These are phyloP conservation scores for Mrakia frigida DNA, from an alignment of 768 basidiomycete genomes.

Conservation along the genomic window DNA sequence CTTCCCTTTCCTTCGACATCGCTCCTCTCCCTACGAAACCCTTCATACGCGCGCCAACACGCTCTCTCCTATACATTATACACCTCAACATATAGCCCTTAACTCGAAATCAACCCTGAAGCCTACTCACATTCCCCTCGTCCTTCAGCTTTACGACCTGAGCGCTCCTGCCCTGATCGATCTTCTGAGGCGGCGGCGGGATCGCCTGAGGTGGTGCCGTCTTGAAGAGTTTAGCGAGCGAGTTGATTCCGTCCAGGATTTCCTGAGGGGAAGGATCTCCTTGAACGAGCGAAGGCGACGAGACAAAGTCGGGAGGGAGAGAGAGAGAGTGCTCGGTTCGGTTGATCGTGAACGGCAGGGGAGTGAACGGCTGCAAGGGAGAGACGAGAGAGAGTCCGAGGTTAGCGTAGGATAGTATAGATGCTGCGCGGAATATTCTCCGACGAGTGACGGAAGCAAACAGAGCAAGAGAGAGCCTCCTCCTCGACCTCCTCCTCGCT, in stretches of 20 bases:
- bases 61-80: no score
- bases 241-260: slow-evolving; percentile 18
- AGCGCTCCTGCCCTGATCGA: slow-evolving; percentile 51
- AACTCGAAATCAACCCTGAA: neutral
- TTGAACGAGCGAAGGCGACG: neutral
- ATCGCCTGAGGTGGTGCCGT: slow-evolving; percentile 22
- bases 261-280: neutral
- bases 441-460: no score
- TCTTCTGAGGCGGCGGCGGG: slow-evolving; percentile 22
- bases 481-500: no score
- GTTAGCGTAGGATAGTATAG: neutral
- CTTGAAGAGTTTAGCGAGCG: slow-evolving; percentile 18
- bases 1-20: neutral
- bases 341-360: slow-evolving; percentile 2
- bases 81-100: neutral
- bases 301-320: neutral
- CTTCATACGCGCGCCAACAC: no score
- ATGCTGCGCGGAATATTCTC: no score
- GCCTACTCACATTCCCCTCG: slow-evolving; percentile 76
- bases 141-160: slow-evolving; percentile 77
- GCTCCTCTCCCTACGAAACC: no score
- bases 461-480: no score
- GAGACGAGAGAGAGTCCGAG: neutral
- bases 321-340: slow-evolving; percentile 5
- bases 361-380: neutral